A percentile compares a stretch with the other conserved stretches of the same genome.
Evolutionary conservation across 2,329 filamentous ascomycete species (phyloP).

Genomic region (Neofusicoccum ribis): DNA sequence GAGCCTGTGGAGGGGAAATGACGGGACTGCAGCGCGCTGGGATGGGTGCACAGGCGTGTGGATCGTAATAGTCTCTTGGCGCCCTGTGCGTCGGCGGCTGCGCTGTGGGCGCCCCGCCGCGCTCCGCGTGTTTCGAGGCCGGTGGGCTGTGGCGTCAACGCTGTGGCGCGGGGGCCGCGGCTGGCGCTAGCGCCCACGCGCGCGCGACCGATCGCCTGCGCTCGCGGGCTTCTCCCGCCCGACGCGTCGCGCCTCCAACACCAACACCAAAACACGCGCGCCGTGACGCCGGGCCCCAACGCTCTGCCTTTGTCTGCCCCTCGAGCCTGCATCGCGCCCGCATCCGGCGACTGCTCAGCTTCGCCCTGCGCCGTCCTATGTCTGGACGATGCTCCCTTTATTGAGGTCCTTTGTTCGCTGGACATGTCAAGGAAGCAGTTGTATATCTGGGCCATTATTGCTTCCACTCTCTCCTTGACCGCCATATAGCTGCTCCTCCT

Average conservation of each 20-base stretch:
- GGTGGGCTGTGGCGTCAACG: neutral
- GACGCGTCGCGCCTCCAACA: conserved; percentile 9
- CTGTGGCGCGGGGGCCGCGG: neutral
- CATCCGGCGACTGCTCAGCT: conserved; percentile 10
- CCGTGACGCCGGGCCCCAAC: neutral
- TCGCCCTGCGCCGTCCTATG: conserved; percentile 3
- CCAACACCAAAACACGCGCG: conserved; percentile 14
- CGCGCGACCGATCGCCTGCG: neutral
- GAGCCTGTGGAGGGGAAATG: conserved; percentile 18
- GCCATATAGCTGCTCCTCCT: neutral
- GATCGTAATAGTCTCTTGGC: conserved; percentile 13
- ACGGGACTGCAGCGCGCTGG: conserved; percentile 14
- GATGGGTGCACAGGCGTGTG: neutral
- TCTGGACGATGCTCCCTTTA: conserved; percentile 20
- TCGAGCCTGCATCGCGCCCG: conserved; percentile 1
- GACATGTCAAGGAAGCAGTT: conserved; percentile 19
- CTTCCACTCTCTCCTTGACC: conserved; percentile 13
- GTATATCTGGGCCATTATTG: conserved; percentile 8
- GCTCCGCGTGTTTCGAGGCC: neutral
- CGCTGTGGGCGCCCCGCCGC: neutral
- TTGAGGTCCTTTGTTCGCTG: conserved; percentile 20
- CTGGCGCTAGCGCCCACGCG: neutral
- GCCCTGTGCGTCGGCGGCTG: neutral
- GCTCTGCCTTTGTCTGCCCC: neutral
- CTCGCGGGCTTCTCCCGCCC: neutral